Base-by-base conservation (phyloP, 148 eudicot genomes). In the Nyssa sinensis region DNA sequence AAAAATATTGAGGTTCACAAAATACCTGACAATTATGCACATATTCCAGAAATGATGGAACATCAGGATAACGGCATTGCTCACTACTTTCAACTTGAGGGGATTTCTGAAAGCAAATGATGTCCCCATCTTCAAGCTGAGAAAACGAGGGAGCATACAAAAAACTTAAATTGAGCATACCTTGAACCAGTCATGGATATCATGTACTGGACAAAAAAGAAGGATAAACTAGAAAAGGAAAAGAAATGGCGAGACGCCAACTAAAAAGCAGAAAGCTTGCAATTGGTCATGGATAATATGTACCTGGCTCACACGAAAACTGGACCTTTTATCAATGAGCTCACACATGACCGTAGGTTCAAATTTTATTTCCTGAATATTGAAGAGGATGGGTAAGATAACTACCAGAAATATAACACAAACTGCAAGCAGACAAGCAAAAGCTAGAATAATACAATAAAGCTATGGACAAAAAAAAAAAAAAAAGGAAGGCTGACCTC, bases 321-420 rank as follows among this genome's bases (percentile, higher is more conserved):
- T 57, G 30, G 75, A 41, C 79, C 77, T 85, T 79, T 80, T 88
- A 58, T 94, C 97, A 73, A 94, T 85, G 63, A 81, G 87, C 72
- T 88, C 97, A 80, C 98, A 94, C 97, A 94, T 90, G 73, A 94
- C 90, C 81, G 33, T 41, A 41, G 98, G 97, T 79, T 94, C 98
- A 78, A 88, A 94, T 82, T 92, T 94, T 29, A 94, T 87, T 83
- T 94, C 98, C 98, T 94, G 81, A 39, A 75, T 66, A 35, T 69
- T 30, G 17, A 51, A 28, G 16, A 69, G 72, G 25, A 51, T 10
- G 62, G 16, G 9, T 28, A 68, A 44, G 57, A 25, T 44, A 59
- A 47, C 59, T 17, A 16, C 35, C 59, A 3, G 27, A 68, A 59
- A 3, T 62, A 29, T 16, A 28, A 25, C 34, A 30, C 34, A 30